Conservation (phyloP, 805 yeast genomes). For the Cyberlindnera samutprakarnensis region DNA sequence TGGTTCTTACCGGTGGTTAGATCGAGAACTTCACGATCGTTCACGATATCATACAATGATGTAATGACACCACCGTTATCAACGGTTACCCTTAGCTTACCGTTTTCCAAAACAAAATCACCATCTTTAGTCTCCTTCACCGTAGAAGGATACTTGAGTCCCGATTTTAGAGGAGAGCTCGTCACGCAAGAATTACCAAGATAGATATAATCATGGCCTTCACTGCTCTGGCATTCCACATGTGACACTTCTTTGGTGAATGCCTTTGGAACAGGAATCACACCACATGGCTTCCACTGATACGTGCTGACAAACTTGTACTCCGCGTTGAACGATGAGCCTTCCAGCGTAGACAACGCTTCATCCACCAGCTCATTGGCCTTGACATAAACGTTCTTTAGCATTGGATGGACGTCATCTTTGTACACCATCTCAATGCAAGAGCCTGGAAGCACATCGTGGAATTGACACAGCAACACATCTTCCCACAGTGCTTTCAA, state of each 20-base stretch:
- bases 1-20: slow-evolving; percentile 32
- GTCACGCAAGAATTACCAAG: slow-evolving; percentile 2
- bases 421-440: slow-evolving; percentile 90
- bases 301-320: slow-evolving; percentile 40
- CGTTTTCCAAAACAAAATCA: slow-evolving; percentile 49
- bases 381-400: slow-evolving; percentile 45
- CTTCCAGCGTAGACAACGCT: slow-evolving; percentile 24
- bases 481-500: slow-evolving; percentile 80
- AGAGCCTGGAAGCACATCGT: slow-evolving; percentile 96
- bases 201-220: slow-evolving; percentile 17
- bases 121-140: slow-evolving; percentile 35
- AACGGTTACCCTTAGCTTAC: slow-evolving; percentile 49
- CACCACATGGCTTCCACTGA: slow-evolving; percentile 50
- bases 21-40: slow-evolving; percentile 62
- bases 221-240: slow-evolving; percentile 11
- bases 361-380: slow-evolving; percentile 44
- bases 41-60: slow-evolving; percentile 52
- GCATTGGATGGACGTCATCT: slow-evolving; percentile 79
- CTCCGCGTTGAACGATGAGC: slow-evolving; percentile 17
- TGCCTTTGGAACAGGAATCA: slow-evolving; percentile 30
- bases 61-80: slow-evolving; percentile 49
- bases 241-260: slow-evolving; percentile 1
- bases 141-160: slow-evolving; percentile 40
- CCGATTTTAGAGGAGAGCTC: slow-evolving; percentile 8
- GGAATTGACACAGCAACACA: slow-evolving; percentile 86